Base-by-base conservation (phyloP, 208 protist species). In the Trypanosoma congolense region DNA sequence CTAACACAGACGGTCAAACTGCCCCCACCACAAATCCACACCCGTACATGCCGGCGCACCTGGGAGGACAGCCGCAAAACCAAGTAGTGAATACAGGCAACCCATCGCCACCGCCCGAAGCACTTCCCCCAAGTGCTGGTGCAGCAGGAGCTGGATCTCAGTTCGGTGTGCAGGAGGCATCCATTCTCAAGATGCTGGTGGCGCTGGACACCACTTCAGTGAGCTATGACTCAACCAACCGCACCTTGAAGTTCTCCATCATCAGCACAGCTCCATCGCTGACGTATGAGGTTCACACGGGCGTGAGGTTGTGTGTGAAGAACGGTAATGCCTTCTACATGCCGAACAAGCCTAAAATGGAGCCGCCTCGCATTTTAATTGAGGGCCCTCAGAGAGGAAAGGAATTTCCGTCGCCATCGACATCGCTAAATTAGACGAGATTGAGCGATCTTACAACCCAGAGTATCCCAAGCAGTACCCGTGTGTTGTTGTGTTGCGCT, bases 111-210 rank as follows among this genome's bases (percentile, higher is more conserved):
- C 48, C 61, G 40, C 61, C 65, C 36, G 65, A 59, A 29, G 44
- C 44, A 43, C 43, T 67, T 46, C 40, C 56, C 71, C 55, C 53
- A 60, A 45, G 56, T 67, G 35, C 65, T 56, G 28, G 45, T 47
- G 38, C 43, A n/a, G n/a, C n/a, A n/a, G n/a, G n/a, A n/a, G n/a
- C n/a, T n/a, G n/a, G n/a, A 65, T 46, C 33, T 55, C 80, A 81
- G 31, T 35, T 51, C 36, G 61, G 62, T 22, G 87, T 95, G 45
- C 87, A 95, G 75, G 87, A 95, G 65, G 87, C 83, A 41, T 79
- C 92, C 60, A 92, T 92, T 79, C 77, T 95, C 44, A 95, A 95
- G 75, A 95, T 90, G 77, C 70, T 92, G 30, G 87, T 82, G 1
- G 92, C 87, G 4, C 77, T 95, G 64, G 87, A 95, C 67, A 78